phyloP scores from a whole-genome alignment of 768 basidiomycete genomes.

The Auricularia sp. region DNA sequence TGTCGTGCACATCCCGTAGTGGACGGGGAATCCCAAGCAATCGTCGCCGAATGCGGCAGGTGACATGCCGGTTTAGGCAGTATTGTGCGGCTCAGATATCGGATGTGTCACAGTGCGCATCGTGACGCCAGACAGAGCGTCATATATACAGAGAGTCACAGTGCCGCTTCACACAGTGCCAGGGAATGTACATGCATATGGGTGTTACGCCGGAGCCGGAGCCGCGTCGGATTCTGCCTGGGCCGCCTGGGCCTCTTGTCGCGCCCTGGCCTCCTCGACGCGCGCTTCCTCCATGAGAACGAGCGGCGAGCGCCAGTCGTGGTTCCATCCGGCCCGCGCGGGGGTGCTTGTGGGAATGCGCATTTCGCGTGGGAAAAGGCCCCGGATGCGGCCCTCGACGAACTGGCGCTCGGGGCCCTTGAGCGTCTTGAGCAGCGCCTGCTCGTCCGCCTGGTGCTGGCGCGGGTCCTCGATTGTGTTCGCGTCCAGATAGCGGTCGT shows the following conservation, averaged over 20 bases:
- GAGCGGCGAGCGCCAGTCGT: constrained; percentile 68
- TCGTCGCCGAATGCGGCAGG: too few relatives aligned
- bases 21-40: too few relatives aligned
- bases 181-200: too few relatives aligned
- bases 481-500: constrained; percentile 42
- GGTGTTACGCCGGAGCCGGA: too few relatives aligned
- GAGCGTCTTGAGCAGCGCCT: constrained; percentile 49
- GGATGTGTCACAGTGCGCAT: too few relatives aligned
- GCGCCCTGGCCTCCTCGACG: background rate
- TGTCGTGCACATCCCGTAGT: too few relatives aligned
- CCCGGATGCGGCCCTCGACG: constrained; percentile 47
- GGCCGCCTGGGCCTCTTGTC: background rate
- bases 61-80: too few relatives aligned
- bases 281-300: background rate
- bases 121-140: too few relatives aligned
- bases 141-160: too few relatives aligned
- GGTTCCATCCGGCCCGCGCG: constrained; percentile 71
- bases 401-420: constrained; percentile 55
- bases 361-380: constrained; percentile 81
- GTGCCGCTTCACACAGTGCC: too few relatives aligned
- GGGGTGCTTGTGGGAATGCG: constrained; percentile 82
- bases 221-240: background rate
- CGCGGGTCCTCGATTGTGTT: constrained; percentile 71
- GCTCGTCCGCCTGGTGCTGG: constrained; percentile 44
- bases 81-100: too few relatives aligned